Evolutionary conservation across 1,284 basidiomycete species (phyloP), one percentile per base, ranked within the genome.

Genomic region (Rhodotorula glutinis): DNA sequence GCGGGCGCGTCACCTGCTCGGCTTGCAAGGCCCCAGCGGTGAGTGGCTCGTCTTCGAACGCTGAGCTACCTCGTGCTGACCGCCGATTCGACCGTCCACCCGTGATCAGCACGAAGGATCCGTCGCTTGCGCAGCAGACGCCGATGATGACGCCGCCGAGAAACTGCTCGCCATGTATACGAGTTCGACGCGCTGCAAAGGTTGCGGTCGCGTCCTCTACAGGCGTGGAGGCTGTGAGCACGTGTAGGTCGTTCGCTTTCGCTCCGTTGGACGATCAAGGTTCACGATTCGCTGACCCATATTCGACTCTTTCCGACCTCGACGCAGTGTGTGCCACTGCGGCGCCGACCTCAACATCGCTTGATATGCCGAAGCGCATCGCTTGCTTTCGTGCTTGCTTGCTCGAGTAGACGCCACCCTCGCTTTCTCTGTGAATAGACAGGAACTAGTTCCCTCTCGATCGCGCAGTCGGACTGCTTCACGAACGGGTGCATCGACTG

Each of bases 1-100:
- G 85, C 73, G 55, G 55, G 4, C 66, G 69, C 0, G 57, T 63
- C 8, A 82, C 82, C 0, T 85, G 84, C 70, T 72, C 79, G 0
- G 73, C 74, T 21, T 85, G 84, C 78, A 83, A 83, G 60, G 73
- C 69, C 27, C 62, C 66, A 9, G 40, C 1, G 21, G 61, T 57
- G 49, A 40, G 54, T 44, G 2, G 8, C 43, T 44, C 43, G 7
- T 16, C 43, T 10, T 9, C 41, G 11, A 43, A 43, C 9, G 41
- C 11, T 9, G 17, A 11, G 4, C n/a, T 47, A 29, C 30, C 29
- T 23, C 16, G 43, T 29, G 9, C 3, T 51, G 9, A 5, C 17
- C 4, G 4, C 16, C 14, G 11, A 4, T 8, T 7, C 11, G 41
- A 0, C 16, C 13, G 1, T 54, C 23, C 2, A 3, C 33, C n/a